Conservation (phyloP, 2,329 filamentous ascomycete species). For the Paracamarosporium sp. region DNA sequence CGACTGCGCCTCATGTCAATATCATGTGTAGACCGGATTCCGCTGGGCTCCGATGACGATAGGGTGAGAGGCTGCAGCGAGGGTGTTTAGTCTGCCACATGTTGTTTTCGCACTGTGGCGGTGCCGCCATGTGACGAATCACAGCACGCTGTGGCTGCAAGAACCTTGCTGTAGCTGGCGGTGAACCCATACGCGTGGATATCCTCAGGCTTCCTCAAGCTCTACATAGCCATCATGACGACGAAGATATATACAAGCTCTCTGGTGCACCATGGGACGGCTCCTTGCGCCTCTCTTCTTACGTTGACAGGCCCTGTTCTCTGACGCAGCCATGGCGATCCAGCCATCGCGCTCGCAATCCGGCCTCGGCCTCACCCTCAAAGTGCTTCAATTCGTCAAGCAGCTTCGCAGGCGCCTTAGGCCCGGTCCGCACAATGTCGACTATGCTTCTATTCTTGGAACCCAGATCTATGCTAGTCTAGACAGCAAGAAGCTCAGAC, state of each 20-base stretch:
- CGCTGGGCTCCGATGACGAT: slow-evolving; percentile 18
- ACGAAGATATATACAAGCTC: slow-evolving; percentile 29
- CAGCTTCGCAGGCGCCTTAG: slow-evolving; percentile 46
- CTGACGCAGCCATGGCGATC: slow-evolving; percentile 40
- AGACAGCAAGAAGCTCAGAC: slow-evolving; percentile 32
- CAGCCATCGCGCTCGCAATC: slow-evolving; percentile 30
- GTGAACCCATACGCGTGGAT: slow-evolving; percentile 23
- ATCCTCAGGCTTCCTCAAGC: slow-evolving; percentile 33
- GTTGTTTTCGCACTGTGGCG: slow-evolving; percentile 20
- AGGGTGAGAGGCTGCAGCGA: slow-evolving; percentile 18
- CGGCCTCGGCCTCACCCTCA: slow-evolving; percentile 45
- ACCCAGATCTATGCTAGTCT: slow-evolving; percentile 22
- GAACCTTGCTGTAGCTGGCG: slow-evolving; percentile 12
- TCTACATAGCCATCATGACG: slow-evolving; percentile 30
- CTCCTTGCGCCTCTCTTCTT: slow-evolving; percentile 31
- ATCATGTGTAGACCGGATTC: slow-evolving; percentile 23
- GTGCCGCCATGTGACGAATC: slow-evolving; percentile 20
- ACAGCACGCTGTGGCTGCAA: slow-evolving; percentile 19
- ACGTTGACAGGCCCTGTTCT: slow-evolving; percentile 23
- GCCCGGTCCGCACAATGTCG: slow-evolving; percentile 32
- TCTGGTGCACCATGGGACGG: slow-evolving; percentile 14
- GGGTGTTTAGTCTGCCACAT: slow-evolving; percentile 17
- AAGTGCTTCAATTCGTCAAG: slow-evolving; percentile 47
- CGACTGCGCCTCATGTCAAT: slow-evolving; percentile 32
- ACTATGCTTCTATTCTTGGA: slow-evolving; percentile 29